Evolutionary conservation across 257 asterid genomes (phyloP).

Genomic region (Solanum neorickii): DNA sequence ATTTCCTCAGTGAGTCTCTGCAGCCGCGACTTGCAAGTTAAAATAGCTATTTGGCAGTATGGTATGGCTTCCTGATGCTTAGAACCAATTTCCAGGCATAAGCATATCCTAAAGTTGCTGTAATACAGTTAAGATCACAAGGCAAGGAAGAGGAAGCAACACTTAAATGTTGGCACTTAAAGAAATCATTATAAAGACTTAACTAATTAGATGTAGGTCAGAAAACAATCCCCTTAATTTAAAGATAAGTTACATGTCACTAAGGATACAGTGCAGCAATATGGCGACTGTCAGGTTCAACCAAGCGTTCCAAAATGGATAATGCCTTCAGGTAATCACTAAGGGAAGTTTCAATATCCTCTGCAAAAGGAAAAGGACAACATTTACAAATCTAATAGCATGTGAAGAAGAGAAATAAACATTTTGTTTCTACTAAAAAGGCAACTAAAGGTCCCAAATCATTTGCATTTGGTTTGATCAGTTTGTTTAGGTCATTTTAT

Average conservation of each 20-base stretch:
- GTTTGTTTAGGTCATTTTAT: not conserved
- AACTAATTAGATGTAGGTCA: not conserved
- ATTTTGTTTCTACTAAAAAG: not conserved
- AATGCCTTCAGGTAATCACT: slow-evolving; percentile 88
- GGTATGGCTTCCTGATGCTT: slow-evolving; percentile 76
- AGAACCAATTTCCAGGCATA: slow-evolving; percentile 90
- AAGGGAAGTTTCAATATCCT: slow-evolving; percentile 95
- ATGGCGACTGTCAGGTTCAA: slow-evolving; percentile 83
- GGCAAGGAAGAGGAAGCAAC: not conserved
- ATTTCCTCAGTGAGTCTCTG: slow-evolving; percentile 45
- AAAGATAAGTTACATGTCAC: not conserved
- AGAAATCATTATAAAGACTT: not conserved
- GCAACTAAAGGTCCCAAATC: not conserved
- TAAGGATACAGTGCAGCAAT: slow-evolving; percentile 94
- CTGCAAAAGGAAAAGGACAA: slow-evolving; percentile 21
- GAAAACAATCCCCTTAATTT: not conserved
- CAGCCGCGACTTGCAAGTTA: slow-evolving; percentile 63
- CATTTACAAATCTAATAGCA: not conserved
- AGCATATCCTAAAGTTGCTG: slow-evolving; percentile 83
- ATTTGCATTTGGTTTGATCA: not conserved
- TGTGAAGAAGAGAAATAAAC: not conserved
- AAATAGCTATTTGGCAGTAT: slow-evolving; percentile 68
- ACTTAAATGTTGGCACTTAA: not conserved
- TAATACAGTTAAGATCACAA: slow-evolving; percentile 29
- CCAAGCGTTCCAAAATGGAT: slow-evolving; percentile 70